Base-by-base conservation (phyloP, 1,284 basidiomycete genomes). In the Golubevia pallescens region DNA sequence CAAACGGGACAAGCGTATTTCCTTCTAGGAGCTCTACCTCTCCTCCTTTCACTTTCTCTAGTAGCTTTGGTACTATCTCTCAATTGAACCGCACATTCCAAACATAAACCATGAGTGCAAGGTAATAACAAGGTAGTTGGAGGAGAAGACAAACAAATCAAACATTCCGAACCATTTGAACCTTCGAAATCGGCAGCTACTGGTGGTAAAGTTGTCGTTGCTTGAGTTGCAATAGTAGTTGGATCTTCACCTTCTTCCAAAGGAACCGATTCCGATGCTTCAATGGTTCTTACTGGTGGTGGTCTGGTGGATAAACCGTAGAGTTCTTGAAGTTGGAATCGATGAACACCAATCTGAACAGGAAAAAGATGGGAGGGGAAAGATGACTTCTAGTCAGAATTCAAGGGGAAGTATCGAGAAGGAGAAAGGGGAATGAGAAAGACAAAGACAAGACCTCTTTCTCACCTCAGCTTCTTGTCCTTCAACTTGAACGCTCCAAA, bases 1-100 rank as follows among this genome's bases (percentile, higher is more conserved):
- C 82, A 85, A n/a, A 83, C 75, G 1, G 81, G 82, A 54, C 82
- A 85, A 10, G 73, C 76, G 54, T 77, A 85, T 61, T 80, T 78
- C 16, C 73, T 65, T 53, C 71, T 69, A 7, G 81, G 80, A 54
- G 67, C 72, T 42, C 73, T 71, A 0, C 82, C 82, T n/a, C 77
- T 68, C 21, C 74, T 62, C n/a, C 79, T 62, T 57, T 84, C 82
- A 1, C 60, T 57, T 42, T 69, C 70, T 2, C 82, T 55, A 7
- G 73, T 74, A 3, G 73, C 74, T 16, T 81, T 67, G 5, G 84
- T 80, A 58, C 71, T 77, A 42, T 84, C 82, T 1, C 78, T 57
- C n/a, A 85, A 32, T 52, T 78, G 79, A 5, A 81, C 75, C 0
- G 80, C 79, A 54, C 82, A 85, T 24, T 84, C 80, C 13, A 81